A percentile compares a stretch with the other conserved stretches of the same genome.
Conservation (phyloP, 2,329 filamentous ascomycete genomes). For the Gnomoniopsis smithogilvyi region DNA sequence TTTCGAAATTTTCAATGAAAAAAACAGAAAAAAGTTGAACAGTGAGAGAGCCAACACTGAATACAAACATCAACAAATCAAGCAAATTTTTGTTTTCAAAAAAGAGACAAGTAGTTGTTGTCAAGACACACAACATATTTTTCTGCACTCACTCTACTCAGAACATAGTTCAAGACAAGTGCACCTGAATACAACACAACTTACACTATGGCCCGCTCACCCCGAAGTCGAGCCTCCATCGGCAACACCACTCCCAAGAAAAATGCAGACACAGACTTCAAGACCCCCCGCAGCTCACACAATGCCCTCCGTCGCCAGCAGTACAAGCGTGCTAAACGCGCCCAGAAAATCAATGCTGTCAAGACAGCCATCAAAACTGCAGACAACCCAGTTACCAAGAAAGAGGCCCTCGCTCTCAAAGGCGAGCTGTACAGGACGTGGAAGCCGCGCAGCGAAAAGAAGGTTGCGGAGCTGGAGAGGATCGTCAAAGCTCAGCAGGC, state of each 20-base stretch:
- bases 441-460: constrained; percentile 1
- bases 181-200: no score
- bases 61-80: neutral
- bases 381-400: neutral
- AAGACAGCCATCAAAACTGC: neutral
- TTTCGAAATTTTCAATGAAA: constrained; percentile 10
- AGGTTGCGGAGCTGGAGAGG: constrained; percentile 9
- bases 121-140: neutral
- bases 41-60: neutral
- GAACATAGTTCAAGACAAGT: neutral
- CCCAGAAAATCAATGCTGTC: neutral
- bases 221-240: neutral
- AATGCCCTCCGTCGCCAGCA: neutral
- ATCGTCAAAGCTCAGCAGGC: constrained; percentile 12
- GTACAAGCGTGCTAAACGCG: constrained; percentile 5
- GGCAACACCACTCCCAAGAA: neutral
- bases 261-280: constrained; percentile 3
- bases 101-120: neutral
- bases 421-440: constrained; percentile 8
- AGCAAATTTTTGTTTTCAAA: neutral
- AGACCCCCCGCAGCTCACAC: neutral
- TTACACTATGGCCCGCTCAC: neutral
- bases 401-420: neutral
- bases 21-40: neutral
- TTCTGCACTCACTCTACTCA: no score